Evolutionary conservation across 2,329 filamentous ascomycete species (phyloP), one percentile per base, ranked within the genome.

Genomic region (Sclerotinia spermophila): DNA sequence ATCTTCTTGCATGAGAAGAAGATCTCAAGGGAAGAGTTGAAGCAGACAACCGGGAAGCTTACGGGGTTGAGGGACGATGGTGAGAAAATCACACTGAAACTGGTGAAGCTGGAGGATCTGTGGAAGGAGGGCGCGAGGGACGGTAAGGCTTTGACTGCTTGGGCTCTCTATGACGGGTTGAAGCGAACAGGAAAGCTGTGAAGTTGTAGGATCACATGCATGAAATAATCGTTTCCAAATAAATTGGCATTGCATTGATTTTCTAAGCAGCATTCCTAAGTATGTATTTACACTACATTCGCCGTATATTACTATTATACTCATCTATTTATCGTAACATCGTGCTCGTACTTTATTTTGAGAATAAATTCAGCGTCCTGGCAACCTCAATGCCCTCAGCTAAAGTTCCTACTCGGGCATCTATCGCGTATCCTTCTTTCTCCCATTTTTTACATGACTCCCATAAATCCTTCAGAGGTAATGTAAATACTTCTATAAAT

Each of bases 41-140:
- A 80, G 21, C 83, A 86, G 69, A 89, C 86, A 86, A 84, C 82
- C 45, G 87, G 87, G 2, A 84, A 83, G 67, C 77, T 89, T 66
- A 89, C 87, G 33, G 88, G 88, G 0, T 75, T 89, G 75, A 81
- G 87, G 66, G 83, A 85, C 8, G 76, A 88, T 13, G 87, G 87
- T 2, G 87, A 90, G 81, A 88, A 83, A 80, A 90, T 90, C 73
- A 87, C 86, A 17, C 79, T 90, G 70, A 88, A 86, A 79, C 77
- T 90, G 40, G 85, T 90, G 19, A 83, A 80, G 59, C 81, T 89
- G 81, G 80, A 82, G 74, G 82, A 89, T 73, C 79, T 88, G 13
- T 90, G 87, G 87, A 82, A 79, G 72, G 86, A 85, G 75, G 87
- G 85, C 0, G 84, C 82, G 0, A 81, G 86, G 27, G 88, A 90